A percentile compares a stretch with the other conserved stretches of the same genome.
Evolutionary conservation across 148 eudicot species (phyloP).

Genomic region (Dysphania ambrosioides): DNA sequence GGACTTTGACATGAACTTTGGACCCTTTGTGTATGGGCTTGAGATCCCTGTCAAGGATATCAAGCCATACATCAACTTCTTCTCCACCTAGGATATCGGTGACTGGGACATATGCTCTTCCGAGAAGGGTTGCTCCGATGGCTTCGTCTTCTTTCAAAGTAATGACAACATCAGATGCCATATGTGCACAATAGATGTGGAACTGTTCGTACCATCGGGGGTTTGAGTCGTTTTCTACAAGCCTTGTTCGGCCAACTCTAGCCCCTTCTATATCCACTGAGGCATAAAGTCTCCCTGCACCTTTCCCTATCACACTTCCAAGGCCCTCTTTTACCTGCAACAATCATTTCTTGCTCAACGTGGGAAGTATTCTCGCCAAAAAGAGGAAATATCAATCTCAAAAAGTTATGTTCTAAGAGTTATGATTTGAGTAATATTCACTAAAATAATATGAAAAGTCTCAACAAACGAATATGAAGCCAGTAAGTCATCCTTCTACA

Average conservation of each 20-base stretch:
- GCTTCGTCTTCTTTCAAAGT: slow-evolving; percentile 46
- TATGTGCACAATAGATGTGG: slow-evolving; percentile 52
- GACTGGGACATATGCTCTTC: slow-evolving; percentile 50
- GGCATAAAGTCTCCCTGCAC: slow-evolving; percentile 34
- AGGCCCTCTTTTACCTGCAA: slow-evolving; percentile 26
- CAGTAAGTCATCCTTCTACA: no score
- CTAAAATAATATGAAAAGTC: background rate
- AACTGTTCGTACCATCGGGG: slow-evolving; percentile 54
- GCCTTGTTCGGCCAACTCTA: slow-evolving; percentile 47
- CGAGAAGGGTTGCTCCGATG: slow-evolving; percentile 38
- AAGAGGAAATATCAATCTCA: background rate
- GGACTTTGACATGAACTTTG: slow-evolving; percentile 39
- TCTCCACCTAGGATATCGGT: slow-evolving; percentile 32
- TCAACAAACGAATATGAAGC: no score
- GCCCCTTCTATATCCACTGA: slow-evolving; percentile 48
- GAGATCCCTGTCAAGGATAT: slow-evolving; percentile 31
- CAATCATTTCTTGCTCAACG: background rate
- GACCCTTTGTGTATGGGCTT: slow-evolving; percentile 38
- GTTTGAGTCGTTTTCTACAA: slow-evolving; percentile 34
- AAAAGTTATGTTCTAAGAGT: background rate
- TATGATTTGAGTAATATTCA: no score
- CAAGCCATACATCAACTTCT: slow-evolving; percentile 44
- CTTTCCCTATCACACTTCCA: slow-evolving; percentile 29
- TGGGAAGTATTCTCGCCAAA: background rate
- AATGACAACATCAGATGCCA: slow-evolving; percentile 40